phyloP scores from a whole-genome alignment of 2,329 filamentous ascomycete species.

The Acephala macrosclerotiorum region DNA sequence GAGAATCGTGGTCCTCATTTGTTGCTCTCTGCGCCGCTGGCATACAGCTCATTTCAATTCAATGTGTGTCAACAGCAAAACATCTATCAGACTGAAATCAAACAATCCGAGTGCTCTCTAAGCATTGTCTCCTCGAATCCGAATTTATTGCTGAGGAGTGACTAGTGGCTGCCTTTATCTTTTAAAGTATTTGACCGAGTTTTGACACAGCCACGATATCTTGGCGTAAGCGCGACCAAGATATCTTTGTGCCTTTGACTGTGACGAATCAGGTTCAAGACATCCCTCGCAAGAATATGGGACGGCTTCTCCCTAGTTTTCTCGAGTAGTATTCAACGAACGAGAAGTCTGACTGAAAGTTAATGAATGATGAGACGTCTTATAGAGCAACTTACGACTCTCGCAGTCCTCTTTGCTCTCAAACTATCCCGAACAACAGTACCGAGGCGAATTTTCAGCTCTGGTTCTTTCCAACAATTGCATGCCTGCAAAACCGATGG shows the following conservation, averaged over 20 bases:
- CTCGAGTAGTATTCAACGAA: background rate
- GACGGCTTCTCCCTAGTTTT: background rate
- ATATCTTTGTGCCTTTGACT: background rate
- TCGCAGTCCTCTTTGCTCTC: background rate
- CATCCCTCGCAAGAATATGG: background rate
- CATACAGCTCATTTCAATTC: no score
- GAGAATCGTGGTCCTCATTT: no score
- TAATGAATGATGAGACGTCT: background rate
- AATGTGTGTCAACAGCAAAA: no score
- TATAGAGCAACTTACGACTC: background rate
- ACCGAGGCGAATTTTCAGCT: background rate
- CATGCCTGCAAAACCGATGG: background rate
- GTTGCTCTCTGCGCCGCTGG: no score
- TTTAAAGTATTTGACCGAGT: no score
- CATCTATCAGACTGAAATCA: no score
- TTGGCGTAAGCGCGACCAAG: no score
- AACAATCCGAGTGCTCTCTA: no score
- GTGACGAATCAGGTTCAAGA: background rate
- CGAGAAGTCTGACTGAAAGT: background rate
- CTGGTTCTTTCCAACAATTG: background rate
- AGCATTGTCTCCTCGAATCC: no score
- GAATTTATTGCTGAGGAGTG: no score
- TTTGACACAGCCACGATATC: no score
- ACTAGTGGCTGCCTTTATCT: no score
- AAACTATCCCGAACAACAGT: background rate